These are phyloP conservation scores for Cadophora luteo-olivacea DNA, from an alignment of 2,329 filamentous ascomycete species.

Conservation along the genomic window DNA sequence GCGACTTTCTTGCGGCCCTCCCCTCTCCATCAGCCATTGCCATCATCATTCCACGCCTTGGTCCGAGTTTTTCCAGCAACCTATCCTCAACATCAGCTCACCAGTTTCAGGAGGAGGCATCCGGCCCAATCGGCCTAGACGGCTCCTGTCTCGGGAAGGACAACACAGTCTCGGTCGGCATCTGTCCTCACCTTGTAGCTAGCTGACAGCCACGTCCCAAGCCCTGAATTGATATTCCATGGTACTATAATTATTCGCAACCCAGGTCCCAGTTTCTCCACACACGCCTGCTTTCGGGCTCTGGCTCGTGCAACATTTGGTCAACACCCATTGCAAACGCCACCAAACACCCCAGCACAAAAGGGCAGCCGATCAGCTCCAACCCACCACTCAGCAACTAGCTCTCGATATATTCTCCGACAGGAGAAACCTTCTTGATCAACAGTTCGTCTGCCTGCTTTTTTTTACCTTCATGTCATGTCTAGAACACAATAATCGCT, in stretches of 20 bases:
- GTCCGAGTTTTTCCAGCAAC: neutral
- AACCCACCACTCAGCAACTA: slow-evolving; percentile 26
- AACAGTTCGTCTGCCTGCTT: slow-evolving; percentile 30
- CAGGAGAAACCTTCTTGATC: slow-evolving; percentile 23
- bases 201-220: slow-evolving; percentile 24
- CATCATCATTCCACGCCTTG: neutral
- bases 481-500: slow-evolving; percentile 7
- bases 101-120: slow-evolving; percentile 24
- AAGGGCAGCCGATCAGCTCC: slow-evolving; percentile 35
- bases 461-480: slow-evolving; percentile 28
- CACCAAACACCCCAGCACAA: slow-evolving; percentile 21
- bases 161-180: slow-evolving; percentile 30
- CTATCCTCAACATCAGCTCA: neutral
- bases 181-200: slow-evolving; percentile 10
- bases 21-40: slow-evolving; percentile 1
- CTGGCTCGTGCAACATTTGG: slow-evolving; percentile 13
- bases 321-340: slow-evolving; percentile 18
- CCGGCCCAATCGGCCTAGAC: slow-evolving; percentile 31
- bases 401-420: slow-evolving; percentile 25
- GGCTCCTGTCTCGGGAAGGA: slow-evolving; percentile 34
- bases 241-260: neutral
- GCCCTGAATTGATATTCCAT: slow-evolving; percentile 17
- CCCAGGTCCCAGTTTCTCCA: slow-evolving; percentile 24
- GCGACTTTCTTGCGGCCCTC: neutral
- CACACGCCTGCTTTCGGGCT: slow-evolving; percentile 16